A percentile compares a stretch with the other conserved stretches of the same genome.
These are phyloP conservation scores for Malus domestica DNA, from an alignment of 306 rosid species.

Conservation along the genomic window DNA sequence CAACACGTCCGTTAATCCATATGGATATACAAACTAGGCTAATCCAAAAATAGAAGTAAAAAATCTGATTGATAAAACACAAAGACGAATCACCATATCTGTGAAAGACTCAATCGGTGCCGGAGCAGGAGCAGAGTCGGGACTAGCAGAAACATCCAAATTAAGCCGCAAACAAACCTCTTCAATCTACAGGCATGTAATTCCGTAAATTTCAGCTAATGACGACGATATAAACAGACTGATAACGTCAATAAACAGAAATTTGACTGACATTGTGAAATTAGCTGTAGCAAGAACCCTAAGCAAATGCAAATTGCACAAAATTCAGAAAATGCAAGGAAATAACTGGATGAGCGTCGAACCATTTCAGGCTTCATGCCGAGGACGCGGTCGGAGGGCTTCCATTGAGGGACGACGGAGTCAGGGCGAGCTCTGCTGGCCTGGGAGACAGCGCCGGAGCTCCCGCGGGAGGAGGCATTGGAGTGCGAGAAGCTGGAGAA, in stretches of 20 bases:
- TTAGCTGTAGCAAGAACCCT: not conserved
- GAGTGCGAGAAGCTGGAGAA: conserved; percentile 14
- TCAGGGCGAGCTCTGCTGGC: conserved; percentile 31
- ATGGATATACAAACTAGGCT: not conserved
- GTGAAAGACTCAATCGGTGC: conserved; percentile 74
- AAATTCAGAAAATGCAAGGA: not conserved
- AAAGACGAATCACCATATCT: conserved; percentile 51
- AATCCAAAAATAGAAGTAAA: not conserved
- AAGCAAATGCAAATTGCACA: not conserved
- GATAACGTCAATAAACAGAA: not conserved
- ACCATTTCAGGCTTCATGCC: conserved; percentile 72
- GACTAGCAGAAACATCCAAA: conserved; percentile 55
- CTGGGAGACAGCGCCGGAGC: conserved; percentile 26
- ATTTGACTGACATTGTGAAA: not conserved
- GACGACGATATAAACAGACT: not conserved
- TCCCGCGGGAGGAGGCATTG: conserved; percentile 49
- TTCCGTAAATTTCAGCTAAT: not conserved
- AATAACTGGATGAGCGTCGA: not conserved
- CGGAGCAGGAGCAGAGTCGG: conserved; percentile 56
- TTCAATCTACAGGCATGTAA: conserved; percentile 44
- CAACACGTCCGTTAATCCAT: not conserved
- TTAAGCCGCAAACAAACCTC: conserved; percentile 68
- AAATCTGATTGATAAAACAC: not conserved
- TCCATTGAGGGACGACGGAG: conserved; percentile 52
- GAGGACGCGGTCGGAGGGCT: conserved; percentile 78